A percentile compares a stretch with the other conserved stretches of the same genome.
Conservation (phyloP, 768 basidiomycete species). For the Suillus subaureus region DNA sequence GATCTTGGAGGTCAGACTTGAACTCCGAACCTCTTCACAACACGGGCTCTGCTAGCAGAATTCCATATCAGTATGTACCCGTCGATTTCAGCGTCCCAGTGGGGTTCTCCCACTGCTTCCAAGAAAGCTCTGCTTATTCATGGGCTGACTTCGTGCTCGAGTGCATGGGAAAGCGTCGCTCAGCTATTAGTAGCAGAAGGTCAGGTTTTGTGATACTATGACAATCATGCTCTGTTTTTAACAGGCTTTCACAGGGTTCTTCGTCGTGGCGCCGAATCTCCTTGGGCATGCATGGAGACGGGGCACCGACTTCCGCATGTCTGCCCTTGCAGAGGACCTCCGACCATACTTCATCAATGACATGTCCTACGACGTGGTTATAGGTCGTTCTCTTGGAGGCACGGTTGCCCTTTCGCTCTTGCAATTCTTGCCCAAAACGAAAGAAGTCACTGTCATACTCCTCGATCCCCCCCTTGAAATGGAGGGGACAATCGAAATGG, state of each 20-base stretch:
- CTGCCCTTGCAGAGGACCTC: slow-evolving; percentile 17
- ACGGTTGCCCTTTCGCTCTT: slow-evolving; percentile 19
- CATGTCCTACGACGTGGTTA: slow-evolving; percentile 18
- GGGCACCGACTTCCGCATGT: slow-evolving; percentile 12
- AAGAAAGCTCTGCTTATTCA: slow-evolving; percentile 19
- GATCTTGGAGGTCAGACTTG: background rate
- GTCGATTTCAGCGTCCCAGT: slow-evolving; percentile 15
- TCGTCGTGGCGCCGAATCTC: slow-evolving; percentile 24
- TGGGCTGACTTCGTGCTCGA: slow-evolving; percentile 19
- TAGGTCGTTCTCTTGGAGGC: slow-evolving; percentile 23
- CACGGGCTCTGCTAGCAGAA: too few relatives aligned
- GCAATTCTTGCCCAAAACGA: slow-evolving; percentile 11
- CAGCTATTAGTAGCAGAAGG: slow-evolving; percentile 19
- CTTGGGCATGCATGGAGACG: slow-evolving; percentile 17
- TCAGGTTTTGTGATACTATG: background rate
- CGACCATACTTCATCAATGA: slow-evolving; percentile 11
- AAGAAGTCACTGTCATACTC: slow-evolving; percentile 13
- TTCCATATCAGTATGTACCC: background rate
- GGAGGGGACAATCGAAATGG: background rate
- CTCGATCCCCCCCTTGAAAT: slow-evolving; percentile 17
- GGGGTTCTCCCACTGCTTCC: slow-evolving; percentile 19
- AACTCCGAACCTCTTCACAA: background rate
- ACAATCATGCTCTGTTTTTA: slow-evolving; percentile 1
- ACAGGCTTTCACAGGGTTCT: slow-evolving; percentile 14
- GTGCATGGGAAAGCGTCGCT: slow-evolving; percentile 21